These are phyloP conservation scores for Nepenthes mirabilis DNA, from an alignment of 148 eudicot species.

Conservation along the genomic window DNA sequence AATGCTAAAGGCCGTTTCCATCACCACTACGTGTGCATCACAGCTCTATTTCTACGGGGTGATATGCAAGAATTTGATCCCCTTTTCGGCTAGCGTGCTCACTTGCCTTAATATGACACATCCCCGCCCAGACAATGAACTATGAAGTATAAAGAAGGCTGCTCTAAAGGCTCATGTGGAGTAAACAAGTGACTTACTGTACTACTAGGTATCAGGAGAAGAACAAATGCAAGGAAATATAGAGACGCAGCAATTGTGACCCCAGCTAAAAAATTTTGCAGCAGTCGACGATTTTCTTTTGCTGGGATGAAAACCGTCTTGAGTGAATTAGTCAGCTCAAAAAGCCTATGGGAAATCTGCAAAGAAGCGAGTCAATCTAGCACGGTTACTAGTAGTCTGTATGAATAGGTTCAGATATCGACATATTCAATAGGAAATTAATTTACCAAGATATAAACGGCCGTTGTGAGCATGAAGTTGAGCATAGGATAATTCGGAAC, in stretches of 20 bases:
- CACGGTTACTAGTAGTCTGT: not conserved
- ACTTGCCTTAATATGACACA: no score
- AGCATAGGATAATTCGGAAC: slow-evolving; percentile 89
- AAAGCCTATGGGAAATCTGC: slow-evolving; percentile 79
- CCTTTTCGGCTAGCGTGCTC: no score
- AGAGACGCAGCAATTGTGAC: slow-evolving; percentile 49
- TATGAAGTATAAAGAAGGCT: not conserved
- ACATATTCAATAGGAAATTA: not conserved
- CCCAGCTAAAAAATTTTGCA: slow-evolving; percentile 72
- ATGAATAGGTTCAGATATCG: not conserved
- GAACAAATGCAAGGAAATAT: slow-evolving; percentile 59
- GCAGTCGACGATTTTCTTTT: slow-evolving; percentile 62
- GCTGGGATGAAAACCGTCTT: slow-evolving; percentile 76
- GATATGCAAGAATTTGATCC: no score
- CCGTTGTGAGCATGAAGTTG: slow-evolving; percentile 91
- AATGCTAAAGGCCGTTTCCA: no score
- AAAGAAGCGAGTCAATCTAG: slow-evolving; percentile 6
- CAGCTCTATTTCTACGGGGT: no score
- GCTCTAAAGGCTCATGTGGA: not conserved
- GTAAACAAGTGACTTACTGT: slow-evolving; percentile 33
- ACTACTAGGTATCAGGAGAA: slow-evolving; percentile 49
- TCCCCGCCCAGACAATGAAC: no score
- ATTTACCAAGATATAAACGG: slow-evolving; percentile 73
- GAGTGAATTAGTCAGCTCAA: slow-evolving; percentile 73
- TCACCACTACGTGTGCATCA: no score